phyloP scores from a whole-genome alignment of 495 filamentous ascomycete genomes.

The Staphylotrichum tortipilum region DNA sequence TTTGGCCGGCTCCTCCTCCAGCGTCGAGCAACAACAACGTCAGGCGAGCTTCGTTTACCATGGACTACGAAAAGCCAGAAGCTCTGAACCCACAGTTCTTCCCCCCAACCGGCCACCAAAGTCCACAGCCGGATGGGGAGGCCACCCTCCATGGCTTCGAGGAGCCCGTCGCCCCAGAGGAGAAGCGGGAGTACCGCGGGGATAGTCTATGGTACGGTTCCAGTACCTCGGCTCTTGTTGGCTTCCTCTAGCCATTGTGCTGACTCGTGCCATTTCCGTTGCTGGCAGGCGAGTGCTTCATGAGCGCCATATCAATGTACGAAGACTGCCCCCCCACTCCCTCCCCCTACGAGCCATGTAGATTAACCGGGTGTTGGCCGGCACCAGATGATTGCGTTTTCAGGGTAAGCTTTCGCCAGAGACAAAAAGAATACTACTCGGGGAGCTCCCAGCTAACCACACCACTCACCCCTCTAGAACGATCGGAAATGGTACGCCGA shows the following conservation, averaged over 20 bases:
- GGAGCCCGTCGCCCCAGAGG: constrained; percentile 20
- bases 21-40: not conserved
- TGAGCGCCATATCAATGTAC: constrained; percentile 32
- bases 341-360: not conserved
- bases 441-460: no score
- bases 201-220: constrained; percentile 27
- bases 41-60: not conserved
- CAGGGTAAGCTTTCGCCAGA: constrained; percentile 21
- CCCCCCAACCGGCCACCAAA: constrained; percentile 2
- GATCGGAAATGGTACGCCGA: constrained; percentile 32
- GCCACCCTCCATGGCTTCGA: constrained; percentile 22
- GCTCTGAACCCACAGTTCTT: constrained; percentile 15
- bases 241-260: not conserved
- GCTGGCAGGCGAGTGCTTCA: constrained; percentile 27
- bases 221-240: no score
- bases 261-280: not conserved
- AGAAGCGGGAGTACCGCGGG: constrained; percentile 20
- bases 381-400: constrained; percentile 32
- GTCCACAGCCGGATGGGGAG: constrained; percentile 19
- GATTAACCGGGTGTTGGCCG: not conserved
- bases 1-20: no score
- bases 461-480: constrained; percentile 7
- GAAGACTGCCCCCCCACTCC: not conserved
- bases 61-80: constrained; percentile 30
- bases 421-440: no score